A percentile compares a stretch with the other conserved stretches of the same genome.
Conservation (phyloP, 2,329 filamentous ascomycete genomes). For the Nothophoma quercina region DNA sequence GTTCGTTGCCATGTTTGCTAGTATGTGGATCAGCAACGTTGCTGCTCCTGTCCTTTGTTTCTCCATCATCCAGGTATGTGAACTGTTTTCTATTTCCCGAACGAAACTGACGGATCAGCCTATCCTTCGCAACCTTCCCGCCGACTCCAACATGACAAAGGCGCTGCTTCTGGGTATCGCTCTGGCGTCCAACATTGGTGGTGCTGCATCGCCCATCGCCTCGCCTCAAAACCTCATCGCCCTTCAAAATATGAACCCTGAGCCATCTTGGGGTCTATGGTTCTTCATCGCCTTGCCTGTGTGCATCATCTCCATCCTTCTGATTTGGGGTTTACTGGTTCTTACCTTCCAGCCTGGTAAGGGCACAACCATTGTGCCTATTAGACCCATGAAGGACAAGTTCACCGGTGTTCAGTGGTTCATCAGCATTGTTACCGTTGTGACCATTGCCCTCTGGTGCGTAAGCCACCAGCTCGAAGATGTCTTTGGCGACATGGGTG, state of each 20-base stretch:
- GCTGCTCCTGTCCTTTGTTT: conserved; percentile 96
- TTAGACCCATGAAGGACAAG: conserved; percentile 85
- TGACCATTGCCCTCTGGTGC: conserved; percentile 92
- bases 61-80: conserved; percentile 86
- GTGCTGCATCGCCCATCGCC: conserved; percentile 94
- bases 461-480: conserved; percentile 85
- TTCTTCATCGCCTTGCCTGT: conserved; percentile 96
- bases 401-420: conserved; percentile 94
- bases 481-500: conserved; percentile 96
- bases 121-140: conserved; percentile 89
- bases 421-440: conserved; percentile 80
- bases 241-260: conserved; percentile 91
- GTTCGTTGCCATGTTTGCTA: conserved; percentile 97
- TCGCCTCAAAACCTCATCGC: conserved; percentile 98
- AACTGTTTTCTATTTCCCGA: rapidly evolving
- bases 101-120: conserved; percentile 64
- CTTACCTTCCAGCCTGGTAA: conserved; percentile 84
- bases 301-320: conserved; percentile 82
- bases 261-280: conserved; percentile 93
- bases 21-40: conserved; percentile 99
- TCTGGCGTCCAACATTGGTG: conserved; percentile 92
- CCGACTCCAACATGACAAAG: conserved; percentile 92
- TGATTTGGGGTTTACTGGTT: conserved; percentile 90
- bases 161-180: conserved; percentile 95
- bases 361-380: conserved; percentile 88